phyloP scores from a whole-genome alignment of 2,329 filamentous ascomycete genomes.

The Albophoma yamanashiensis region DNA sequence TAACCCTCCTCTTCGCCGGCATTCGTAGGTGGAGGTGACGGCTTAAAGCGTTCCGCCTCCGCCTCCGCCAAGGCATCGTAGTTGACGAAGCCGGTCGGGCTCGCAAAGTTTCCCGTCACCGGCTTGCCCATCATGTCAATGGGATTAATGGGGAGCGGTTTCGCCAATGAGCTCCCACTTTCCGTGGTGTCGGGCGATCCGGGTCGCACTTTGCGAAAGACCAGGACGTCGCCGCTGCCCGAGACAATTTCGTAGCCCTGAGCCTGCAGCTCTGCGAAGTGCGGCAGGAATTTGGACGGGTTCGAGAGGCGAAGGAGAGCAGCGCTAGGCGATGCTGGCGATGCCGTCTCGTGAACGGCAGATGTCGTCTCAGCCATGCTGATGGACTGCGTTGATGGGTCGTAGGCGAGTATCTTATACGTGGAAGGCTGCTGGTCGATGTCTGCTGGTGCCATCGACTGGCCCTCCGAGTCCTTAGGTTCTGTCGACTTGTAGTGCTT shows the following conservation, averaged over 20 bases:
- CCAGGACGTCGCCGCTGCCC: slow-evolving; percentile 49
- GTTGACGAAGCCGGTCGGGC: slow-evolving; percentile 56
- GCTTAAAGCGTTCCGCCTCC: slow-evolving; percentile 13
- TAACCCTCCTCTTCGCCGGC: slow-evolving; percentile 25
- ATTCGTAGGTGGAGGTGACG: slow-evolving; percentile 18
- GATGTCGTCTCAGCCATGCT: slow-evolving; percentile 51
- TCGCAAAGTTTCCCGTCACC: slow-evolving; percentile 47
- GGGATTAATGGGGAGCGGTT: slow-evolving; percentile 35
- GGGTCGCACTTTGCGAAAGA: slow-evolving; percentile 50
- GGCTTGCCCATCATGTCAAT: slow-evolving; percentile 43
- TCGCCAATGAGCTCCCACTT: slow-evolving; percentile 1
- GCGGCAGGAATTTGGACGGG: slow-evolving; percentile 53
- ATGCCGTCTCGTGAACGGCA: slow-evolving; percentile 33
- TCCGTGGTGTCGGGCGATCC: not conserved
- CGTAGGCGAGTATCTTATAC: slow-evolving; percentile 60
- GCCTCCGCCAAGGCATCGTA: slow-evolving; percentile 33
- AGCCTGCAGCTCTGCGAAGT: slow-evolving; percentile 46
- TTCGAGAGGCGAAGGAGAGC: slow-evolving; percentile 50
- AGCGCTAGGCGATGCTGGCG: slow-evolving; percentile 45
- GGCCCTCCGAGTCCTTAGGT: not conserved
- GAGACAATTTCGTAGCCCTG: slow-evolving; percentile 59
- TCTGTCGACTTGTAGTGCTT: slow-evolving; percentile 16
- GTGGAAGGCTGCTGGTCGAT: slow-evolving; percentile 3
- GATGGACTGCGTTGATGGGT: slow-evolving; percentile 46
- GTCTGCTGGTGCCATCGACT: not conserved